Percentiles rank a stretch among this genome's conserved stretches.
phyloP scores from a whole-genome alignment of 2,329 filamentous ascomycete species.

The Acrodontium crateriforme region DNA sequence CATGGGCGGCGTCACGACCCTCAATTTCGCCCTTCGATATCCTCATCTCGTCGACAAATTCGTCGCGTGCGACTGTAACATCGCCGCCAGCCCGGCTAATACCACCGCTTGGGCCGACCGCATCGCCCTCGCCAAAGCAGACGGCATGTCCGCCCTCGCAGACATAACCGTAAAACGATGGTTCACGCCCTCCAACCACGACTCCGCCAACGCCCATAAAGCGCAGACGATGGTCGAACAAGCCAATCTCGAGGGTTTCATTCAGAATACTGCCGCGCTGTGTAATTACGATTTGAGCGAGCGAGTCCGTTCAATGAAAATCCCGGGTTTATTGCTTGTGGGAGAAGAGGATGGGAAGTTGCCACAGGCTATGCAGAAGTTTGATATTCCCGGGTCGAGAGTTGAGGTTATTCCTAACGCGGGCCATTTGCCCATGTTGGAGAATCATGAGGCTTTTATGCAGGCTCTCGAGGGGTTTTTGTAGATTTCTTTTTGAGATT shows the following conservation, averaged over 20 bases:
- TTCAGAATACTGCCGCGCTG: constrained; percentile 52
- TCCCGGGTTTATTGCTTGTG: constrained; percentile 55
- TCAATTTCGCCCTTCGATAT: constrained; percentile 57
- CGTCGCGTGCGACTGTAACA: constrained; percentile 68
- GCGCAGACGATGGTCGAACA: constrained; percentile 55
- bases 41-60: constrained; percentile 47
- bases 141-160: constrained; percentile 41
- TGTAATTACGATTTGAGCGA: constrained; percentile 56
- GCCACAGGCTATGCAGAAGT: constrained; percentile 59
- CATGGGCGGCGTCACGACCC: constrained; percentile 64
- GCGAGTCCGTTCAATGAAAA: constrained; percentile 38
- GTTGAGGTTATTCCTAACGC: constrained; percentile 54
- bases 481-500: constrained; percentile 5
- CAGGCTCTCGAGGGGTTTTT: constrained; percentile 47
- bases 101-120: constrained; percentile 68
- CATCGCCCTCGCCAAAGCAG: constrained; percentile 42
- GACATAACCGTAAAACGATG: constrained; percentile 59
- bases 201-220: constrained; percentile 39
- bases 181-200: constrained; percentile 53
- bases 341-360: constrained; percentile 62
- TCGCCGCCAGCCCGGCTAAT: constrained; percentile 57
- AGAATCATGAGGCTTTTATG: constrained; percentile 56
- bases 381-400: constrained; percentile 43
- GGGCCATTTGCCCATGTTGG: constrained; percentile 76
- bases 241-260: constrained; percentile 59